Evolutionary conservation across 495 filamentous ascomycete species (phyloP).

Genomic region (Tuber melanosporum): DNA sequence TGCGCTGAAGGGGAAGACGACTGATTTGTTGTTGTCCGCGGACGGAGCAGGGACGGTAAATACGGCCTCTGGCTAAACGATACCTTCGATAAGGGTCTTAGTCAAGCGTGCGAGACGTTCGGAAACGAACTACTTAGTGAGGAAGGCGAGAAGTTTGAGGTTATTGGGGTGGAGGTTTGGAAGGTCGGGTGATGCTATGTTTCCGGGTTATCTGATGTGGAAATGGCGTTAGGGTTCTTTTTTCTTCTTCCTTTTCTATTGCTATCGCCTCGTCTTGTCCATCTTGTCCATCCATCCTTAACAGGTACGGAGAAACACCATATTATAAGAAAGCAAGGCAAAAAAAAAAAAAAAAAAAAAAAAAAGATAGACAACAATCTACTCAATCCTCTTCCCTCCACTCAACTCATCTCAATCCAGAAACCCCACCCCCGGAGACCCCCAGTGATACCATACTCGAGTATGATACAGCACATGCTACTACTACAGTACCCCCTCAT

Average conservation of each 20-base stretch:
- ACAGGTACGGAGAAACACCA: not conserved
- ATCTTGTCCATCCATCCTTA: not conserved
- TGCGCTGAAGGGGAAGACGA: not conserved
- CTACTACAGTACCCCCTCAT: no score
- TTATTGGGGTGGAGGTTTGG: conserved; percentile 90
- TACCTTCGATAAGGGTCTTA: conserved; percentile 77
- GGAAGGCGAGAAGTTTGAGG: conserved; percentile 86
- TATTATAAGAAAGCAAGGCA: not conserved
- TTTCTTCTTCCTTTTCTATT: not conserved
- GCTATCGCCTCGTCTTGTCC: not conserved
- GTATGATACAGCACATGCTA: no score
- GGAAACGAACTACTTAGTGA: conserved; percentile 86
- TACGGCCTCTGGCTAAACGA: conserved; percentile 93
- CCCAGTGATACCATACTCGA: not conserved
- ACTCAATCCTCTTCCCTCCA: not conserved
- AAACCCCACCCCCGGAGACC: not conserved
- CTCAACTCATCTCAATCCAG: not conserved
- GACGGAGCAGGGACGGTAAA: conserved; percentile 61
- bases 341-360: not conserved
- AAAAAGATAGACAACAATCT: not conserved
- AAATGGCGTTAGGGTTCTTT: not conserved
- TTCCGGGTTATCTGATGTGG: not conserved
- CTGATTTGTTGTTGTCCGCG: conserved; percentile 4
- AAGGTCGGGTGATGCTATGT: conserved; percentile 53
- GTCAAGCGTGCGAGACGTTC: conserved; percentile 76